Evolutionary conservation across 1,139 yeast genomes (phyloP).

Genomic region (Yamadazyma conglobata): DNA sequence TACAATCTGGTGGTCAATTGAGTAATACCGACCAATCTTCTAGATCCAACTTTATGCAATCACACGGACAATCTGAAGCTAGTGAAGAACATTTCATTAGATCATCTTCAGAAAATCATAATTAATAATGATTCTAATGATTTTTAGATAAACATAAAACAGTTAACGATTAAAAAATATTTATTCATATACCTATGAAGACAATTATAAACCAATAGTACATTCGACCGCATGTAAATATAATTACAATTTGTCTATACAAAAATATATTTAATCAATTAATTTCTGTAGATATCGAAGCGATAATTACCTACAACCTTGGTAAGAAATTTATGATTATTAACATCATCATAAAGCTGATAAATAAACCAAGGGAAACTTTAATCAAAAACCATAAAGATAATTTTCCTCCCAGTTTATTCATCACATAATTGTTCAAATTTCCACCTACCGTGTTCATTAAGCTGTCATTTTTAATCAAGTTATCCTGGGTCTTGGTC

Average conservation of each 20-base stretch:
- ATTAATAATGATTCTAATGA: conserved; percentile 6
- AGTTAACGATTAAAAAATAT: conserved; percentile 8
- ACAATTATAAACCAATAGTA: too few relatives aligned
- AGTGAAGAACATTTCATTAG: too few relatives aligned
- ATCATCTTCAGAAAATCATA: conserved; percentile 1
- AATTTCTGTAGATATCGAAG: too few relatives aligned
- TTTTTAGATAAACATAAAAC: conserved; percentile 7
- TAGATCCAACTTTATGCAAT: too few relatives aligned
- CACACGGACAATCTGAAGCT: too few relatives aligned
- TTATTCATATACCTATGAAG: too few relatives aligned
- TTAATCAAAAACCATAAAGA: conserved; percentile 36
- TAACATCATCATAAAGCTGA: conserved; percentile 27
- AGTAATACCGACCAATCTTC: too few relatives aligned
- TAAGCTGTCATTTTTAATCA: conserved; percentile 33
- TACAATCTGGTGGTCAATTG: too few relatives aligned
- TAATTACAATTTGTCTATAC: too few relatives aligned
- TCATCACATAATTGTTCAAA: conserved; percentile 32
- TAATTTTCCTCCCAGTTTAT: conserved; percentile 39
- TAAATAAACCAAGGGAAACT: conserved; percentile 20
- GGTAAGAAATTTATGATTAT: conserved; percentile 28
- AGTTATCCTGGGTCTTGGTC: conserved; percentile 35
- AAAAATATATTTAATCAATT: too few relatives aligned
- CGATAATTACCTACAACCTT: conserved; percentile 22
- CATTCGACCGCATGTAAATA: too few relatives aligned
- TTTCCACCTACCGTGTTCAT: conserved; percentile 38